Conservation (phyloP, 2,329 filamentous ascomycete genomes). For the Ilyonectria destructans region DNA sequence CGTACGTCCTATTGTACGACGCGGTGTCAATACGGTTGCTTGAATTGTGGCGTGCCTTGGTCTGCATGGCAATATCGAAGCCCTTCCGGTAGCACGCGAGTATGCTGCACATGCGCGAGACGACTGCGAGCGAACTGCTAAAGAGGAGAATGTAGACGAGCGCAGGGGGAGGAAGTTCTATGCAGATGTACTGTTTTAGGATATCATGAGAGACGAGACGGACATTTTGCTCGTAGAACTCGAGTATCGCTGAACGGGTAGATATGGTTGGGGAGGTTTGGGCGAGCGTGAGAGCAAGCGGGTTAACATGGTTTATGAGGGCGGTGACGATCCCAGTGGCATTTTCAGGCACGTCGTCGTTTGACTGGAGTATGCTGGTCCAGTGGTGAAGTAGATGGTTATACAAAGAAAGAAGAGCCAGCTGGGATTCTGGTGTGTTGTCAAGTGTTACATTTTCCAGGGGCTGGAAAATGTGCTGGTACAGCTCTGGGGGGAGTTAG, state of each 20-base stretch:
- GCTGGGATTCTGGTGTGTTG: slow-evolving; percentile 67
- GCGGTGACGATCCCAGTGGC: slow-evolving; percentile 58
- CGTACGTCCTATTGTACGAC: slow-evolving; percentile 71
- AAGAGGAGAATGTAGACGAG: slow-evolving; percentile 83
- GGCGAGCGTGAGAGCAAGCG: slow-evolving; percentile 72
- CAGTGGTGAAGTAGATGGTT: slow-evolving; percentile 76
- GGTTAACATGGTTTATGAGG: slow-evolving; percentile 67
- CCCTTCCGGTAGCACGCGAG: slow-evolving; percentile 82
- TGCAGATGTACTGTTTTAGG: slow-evolving; percentile 71
- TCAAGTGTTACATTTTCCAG: slow-evolving; percentile 69
- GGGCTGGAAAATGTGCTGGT: slow-evolving; percentile 63
- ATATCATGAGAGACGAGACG: slow-evolving; percentile 68
- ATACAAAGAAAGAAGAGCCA: slow-evolving; percentile 78
- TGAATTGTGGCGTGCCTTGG: slow-evolving; percentile 53
- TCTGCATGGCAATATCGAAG: slow-evolving; percentile 76
- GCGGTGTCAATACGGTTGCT: slow-evolving; percentile 53
- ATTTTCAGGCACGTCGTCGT: slow-evolving; percentile 54
- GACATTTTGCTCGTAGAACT: slow-evolving; percentile 79
- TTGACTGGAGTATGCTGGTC: slow-evolving; percentile 63
- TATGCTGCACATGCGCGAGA: slow-evolving; percentile 80
- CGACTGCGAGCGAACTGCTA: slow-evolving; percentile 72
- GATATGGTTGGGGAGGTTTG: slow-evolving; percentile 65
- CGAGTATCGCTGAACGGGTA: slow-evolving; percentile 72
- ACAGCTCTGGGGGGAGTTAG: slow-evolving; percentile 63
- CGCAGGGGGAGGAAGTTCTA: slow-evolving; percentile 77